Evolutionary conservation across 1,139 yeast species (phyloP).

Genomic region (Scheffersomyces titani): DNA sequence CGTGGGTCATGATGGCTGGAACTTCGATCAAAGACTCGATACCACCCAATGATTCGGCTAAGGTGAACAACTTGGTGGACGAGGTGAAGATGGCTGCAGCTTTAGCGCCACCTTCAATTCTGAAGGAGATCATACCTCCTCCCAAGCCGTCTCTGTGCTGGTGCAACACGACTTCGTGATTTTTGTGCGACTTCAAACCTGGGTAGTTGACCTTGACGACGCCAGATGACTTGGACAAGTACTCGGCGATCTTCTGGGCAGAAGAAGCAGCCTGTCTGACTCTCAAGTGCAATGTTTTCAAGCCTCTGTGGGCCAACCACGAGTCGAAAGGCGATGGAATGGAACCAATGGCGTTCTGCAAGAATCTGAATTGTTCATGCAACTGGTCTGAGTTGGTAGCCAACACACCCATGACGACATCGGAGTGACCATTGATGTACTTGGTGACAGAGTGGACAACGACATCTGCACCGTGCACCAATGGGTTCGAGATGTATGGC

Average conservation of each 20-base stretch:
- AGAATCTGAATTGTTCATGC: slow-evolving; percentile 67
- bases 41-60: slow-evolving; percentile 91
- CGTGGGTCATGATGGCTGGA: slow-evolving; percentile 92
- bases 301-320: slow-evolving; percentile 92
- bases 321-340: slow-evolving; percentile 89
- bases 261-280: slow-evolving; percentile 66
- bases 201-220: slow-evolving; percentile 80
- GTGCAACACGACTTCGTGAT: slow-evolving; percentile 60
- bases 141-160: slow-evolving; percentile 89
- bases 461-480: slow-evolving; percentile 79
- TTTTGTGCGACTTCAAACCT: slow-evolving; percentile 68
- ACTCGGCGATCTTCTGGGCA: slow-evolving; percentile 75
- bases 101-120: slow-evolving; percentile 78
- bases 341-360: slow-evolving; percentile 89
- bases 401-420: slow-evolving; percentile 84
- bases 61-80: slow-evolving; percentile 72
- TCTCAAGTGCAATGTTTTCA: slow-evolving; percentile 83
- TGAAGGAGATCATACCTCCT: slow-evolving; percentile 90
- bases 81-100: slow-evolving; percentile 78
- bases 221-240: slow-evolving; percentile 49
- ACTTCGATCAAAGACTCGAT: slow-evolving; percentile 85
- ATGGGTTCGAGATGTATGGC: slow-evolving; percentile 88
- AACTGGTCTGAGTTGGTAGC: slow-evolving; percentile 66
- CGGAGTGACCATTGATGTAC: slow-evolving; percentile 91
- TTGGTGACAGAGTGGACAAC: slow-evolving; percentile 90